A percentile compares a stretch with the other conserved stretches of the same genome.
Conservation (phyloP, 2,329 filamentous ascomycete species). For the Endocalyx cinctus region DNA sequence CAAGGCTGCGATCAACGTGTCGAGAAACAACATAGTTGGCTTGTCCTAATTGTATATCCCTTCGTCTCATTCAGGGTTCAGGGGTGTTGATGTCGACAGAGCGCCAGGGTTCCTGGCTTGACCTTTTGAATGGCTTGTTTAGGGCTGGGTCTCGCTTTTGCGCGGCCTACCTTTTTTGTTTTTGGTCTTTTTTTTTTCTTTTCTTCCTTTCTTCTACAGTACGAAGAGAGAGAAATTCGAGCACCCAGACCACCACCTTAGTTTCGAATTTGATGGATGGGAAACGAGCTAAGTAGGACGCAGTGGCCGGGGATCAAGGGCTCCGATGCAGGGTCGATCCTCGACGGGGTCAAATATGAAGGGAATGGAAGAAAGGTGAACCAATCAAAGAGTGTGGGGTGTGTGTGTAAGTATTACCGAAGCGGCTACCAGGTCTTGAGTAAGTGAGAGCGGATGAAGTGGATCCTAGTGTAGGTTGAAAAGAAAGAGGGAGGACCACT, state of each 20-base stretch:
- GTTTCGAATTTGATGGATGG: constrained; percentile 17
- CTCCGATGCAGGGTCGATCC: constrained; percentile 27
- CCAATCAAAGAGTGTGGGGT: constrained; percentile 23
- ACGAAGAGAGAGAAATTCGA: too few species aligned
- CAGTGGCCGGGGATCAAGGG: constrained; percentile 21
- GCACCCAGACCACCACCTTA: too few species aligned
- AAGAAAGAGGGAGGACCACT: constrained; percentile 2
- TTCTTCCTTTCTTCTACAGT: too few species aligned
- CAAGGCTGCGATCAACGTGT: constrained; percentile 27
- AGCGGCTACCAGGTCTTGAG: constrained; percentile 17
- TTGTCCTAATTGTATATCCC: constrained; percentile 3
- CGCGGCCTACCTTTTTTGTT: constrained; percentile 16
- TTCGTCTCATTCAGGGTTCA: constrained; percentile 18
- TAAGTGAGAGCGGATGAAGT: constrained; percentile 5
- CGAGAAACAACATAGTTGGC: constrained; percentile 4
- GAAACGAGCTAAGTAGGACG: constrained; percentile 17
- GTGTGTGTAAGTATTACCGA: constrained; percentile 21
- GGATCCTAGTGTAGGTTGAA: constrained; percentile 11
- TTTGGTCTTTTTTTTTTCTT: too few species aligned
- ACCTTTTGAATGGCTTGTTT: constrained; percentile 24
- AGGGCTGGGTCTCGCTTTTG: constrained; percentile 20
- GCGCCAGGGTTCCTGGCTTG: constrained; percentile 21
- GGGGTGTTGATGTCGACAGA: constrained; percentile 16
- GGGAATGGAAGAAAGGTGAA: constrained; percentile 19
- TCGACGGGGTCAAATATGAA: constrained; percentile 18